Percentiles rank a stretch among this genome's conserved stretches.
Conservation (phyloP, 148 eudicot species). For the Vaccinium corymbosum region DNA sequence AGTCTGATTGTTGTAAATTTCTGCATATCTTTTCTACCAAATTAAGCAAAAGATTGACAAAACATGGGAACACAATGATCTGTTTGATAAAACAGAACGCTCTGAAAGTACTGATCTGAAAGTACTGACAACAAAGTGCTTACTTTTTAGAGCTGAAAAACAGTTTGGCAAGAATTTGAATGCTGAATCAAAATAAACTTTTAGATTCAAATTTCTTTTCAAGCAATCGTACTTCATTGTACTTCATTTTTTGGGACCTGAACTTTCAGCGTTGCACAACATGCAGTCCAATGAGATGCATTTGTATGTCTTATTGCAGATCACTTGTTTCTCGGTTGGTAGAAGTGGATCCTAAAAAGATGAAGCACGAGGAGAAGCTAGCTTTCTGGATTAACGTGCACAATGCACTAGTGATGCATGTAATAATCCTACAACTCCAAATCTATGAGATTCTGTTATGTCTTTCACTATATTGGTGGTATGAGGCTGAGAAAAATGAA, state of each 20-base stretch:
- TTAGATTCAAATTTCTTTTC: not conserved
- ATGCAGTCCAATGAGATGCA: not conserved
- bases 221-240: not conserved
- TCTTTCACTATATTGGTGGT: not conserved
- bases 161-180: not conserved
- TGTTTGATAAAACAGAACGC: not conserved
- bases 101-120: not conserved
- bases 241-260: not conserved
- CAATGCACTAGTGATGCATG: constrained; percentile 92
- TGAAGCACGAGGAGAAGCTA: constrained; percentile 83
- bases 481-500: not conserved
- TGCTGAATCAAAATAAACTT: not conserved
- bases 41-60: not conserved
- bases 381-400: constrained; percentile 97
- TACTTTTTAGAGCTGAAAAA: not conserved
- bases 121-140: not conserved
- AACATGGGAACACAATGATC: not conserved
- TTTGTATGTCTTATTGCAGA: constrained; percentile 38
- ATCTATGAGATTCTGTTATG: not conserved
- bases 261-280: not conserved
- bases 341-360: constrained; percentile 55
- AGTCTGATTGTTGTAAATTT: constrained; percentile 5
- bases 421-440: constrained; percentile 28
- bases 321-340: constrained; percentile 59
- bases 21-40: not conserved